phyloP scores from a whole-genome alignment of 257 asterid species.

The Nicotiana obtusifolia region DNA sequence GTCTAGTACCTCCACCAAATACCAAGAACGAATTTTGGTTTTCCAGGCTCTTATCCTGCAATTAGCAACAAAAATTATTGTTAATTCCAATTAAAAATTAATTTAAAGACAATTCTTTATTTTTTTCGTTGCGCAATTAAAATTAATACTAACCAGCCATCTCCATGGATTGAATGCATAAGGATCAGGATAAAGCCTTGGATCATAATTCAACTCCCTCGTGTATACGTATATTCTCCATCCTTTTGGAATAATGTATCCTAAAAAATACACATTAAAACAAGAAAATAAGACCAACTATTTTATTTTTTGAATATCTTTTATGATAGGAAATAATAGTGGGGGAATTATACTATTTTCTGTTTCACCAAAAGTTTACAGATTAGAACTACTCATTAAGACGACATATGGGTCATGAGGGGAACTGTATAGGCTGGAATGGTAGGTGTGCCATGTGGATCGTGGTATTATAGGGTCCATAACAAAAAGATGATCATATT shows the following conservation, averaged over 20 bases:
- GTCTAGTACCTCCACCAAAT: conserved; percentile 95
- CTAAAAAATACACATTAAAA: conserved; percentile 29
- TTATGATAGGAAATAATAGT: neutral
- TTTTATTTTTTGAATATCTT: neutral
- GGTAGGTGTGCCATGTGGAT: conserved; percentile 45
- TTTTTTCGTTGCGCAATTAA: neutral
- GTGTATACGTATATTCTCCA: conserved; percentile 84
- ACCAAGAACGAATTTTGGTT: conserved; percentile 68
- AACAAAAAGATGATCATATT: conserved; percentile 7
- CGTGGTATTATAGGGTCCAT: conserved; percentile 9
- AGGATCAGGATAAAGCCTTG: conserved; percentile 79
- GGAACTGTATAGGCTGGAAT: conserved; percentile 41
- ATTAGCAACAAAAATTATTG: neutral
- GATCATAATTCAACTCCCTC: conserved; percentile 76
- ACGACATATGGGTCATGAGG: conserved; percentile 27
- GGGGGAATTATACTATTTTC: neutral
- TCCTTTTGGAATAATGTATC: conserved; percentile 76
- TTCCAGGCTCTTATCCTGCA: conserved; percentile 72
- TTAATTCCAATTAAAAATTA: neutral
- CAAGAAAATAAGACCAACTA: neutral
- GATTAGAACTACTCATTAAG: conserved; percentile 7
- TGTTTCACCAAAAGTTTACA: neutral
- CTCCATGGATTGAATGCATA: conserved; percentile 88
- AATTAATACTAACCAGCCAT: conserved; percentile 76
- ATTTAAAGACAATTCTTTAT: too few species aligned